These are phyloP conservation scores for Leucaena leucocephala DNA, from an alignment of 306 rosid species.

Conservation along the genomic window DNA sequence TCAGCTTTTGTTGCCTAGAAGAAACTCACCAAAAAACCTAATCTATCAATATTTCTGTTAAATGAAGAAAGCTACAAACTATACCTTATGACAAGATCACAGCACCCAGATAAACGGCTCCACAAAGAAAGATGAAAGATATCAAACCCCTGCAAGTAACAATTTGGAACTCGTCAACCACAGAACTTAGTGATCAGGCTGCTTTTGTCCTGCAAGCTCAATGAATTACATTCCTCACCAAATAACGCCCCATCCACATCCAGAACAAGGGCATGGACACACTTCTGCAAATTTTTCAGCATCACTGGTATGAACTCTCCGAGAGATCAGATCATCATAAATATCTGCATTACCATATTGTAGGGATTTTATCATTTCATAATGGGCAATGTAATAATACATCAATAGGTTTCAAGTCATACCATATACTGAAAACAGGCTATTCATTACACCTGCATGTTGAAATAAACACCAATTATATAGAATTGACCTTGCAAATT, in stretches of 20 bases:
- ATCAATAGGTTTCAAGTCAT: slow-evolving; percentile 32
- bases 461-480: not conserved
- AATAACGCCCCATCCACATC: slow-evolving; percentile 76
- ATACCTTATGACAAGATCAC: slow-evolving; percentile 64
- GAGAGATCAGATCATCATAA: slow-evolving; percentile 70
- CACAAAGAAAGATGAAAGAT: slow-evolving; percentile 59
- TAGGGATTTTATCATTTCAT: slow-evolving; percentile 11
- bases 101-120: slow-evolving; percentile 64
- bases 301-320: slow-evolving; percentile 69
- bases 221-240: slow-evolving; percentile 48
- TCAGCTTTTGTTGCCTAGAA: too few species aligned
- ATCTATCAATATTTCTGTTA: not conserved
- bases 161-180: too few species aligned
- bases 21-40: not conserved
- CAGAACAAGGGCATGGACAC: slow-evolving; percentile 74
- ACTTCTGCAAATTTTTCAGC: slow-evolving; percentile 75
- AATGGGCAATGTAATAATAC: slow-evolving; percentile 14
- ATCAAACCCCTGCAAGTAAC: slow-evolving; percentile 57
- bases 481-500: not conserved
- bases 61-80: not conserved
- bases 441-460: slow-evolving; percentile 73
- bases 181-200: too few species aligned
- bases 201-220: too few species aligned
- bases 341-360: slow-evolving; percentile 52
- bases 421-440: slow-evolving; percentile 74